These are phyloP conservation scores for Pseudogymnoascus sp. DNA, from an alignment of 2,329 filamentous ascomycete species.

Conservation along the genomic window DNA sequence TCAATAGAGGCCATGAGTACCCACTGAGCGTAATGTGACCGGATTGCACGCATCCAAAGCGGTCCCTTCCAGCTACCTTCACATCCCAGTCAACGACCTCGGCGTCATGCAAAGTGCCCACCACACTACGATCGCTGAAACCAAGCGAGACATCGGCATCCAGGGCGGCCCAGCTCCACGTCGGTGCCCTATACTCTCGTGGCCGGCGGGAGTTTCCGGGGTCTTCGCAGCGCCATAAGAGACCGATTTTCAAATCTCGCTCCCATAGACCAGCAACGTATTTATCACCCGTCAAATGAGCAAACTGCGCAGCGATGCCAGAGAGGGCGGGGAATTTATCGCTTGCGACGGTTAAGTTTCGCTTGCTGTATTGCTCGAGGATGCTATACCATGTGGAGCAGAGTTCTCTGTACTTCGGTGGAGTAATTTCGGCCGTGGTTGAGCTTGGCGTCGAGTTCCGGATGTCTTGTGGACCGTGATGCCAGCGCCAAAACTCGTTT, in stretches of 20 bases:
- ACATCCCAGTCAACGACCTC: not conserved
- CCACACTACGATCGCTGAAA: not conserved
- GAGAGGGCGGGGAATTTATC: slow-evolving; percentile 14
- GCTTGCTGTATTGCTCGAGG: slow-evolving; percentile 7
- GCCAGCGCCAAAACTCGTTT: not conserved
- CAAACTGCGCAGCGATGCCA: slow-evolving; percentile 12
- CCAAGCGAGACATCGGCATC: not conserved
- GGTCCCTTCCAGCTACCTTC: not conserved
- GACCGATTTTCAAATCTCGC: slow-evolving; percentile 6
- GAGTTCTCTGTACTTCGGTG: not conserved
- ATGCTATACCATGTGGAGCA: slow-evolving; percentile 10
- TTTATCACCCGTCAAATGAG: slow-evolving; percentile 8
- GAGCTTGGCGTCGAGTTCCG: not conserved
- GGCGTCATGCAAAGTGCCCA: not conserved
- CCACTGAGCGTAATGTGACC: not conserved
- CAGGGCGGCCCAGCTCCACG: not conserved
- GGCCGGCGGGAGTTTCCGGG: not conserved
- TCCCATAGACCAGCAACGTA: slow-evolving; percentile 16
- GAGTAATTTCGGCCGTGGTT: not conserved
- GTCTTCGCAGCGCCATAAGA: not conserved
- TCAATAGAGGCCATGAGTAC: not conserved
- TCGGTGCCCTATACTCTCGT: not conserved
- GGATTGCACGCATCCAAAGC: not conserved
- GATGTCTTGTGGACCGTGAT: not conserved
- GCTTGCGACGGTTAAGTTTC: slow-evolving; percentile 3